Conservation (phyloP, 495 filamentous ascomycete genomes). For the Neurospora tetraspora region DNA sequence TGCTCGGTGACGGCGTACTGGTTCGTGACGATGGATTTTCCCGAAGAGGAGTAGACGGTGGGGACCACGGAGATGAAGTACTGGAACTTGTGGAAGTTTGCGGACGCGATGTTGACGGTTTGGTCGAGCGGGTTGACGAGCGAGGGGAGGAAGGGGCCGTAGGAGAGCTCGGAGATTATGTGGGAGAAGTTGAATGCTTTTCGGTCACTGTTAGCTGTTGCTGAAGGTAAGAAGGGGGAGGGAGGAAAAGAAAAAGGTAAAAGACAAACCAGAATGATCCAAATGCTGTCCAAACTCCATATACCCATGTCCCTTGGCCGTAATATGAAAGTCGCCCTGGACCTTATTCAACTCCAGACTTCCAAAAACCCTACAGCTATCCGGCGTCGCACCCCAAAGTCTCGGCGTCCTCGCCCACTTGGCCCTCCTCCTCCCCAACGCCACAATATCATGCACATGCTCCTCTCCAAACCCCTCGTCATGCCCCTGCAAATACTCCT, state of each 20-base stretch:
- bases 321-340: constrained; percentile 97
- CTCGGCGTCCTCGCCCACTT: constrained; percentile 66
- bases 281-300: constrained; percentile 68
- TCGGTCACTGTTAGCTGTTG: not conserved
- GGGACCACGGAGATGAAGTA: constrained; percentile 97
- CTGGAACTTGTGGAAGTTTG: constrained; percentile 91
- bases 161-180: constrained; percentile 92
- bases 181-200: constrained; percentile 94
- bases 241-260: not conserved
- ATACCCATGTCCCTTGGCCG: constrained; percentile 90
- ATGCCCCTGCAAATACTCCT: constrained; percentile 40
- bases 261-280: constrained; percentile 60
- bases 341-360: constrained; percentile 90
- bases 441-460: constrained; percentile 64
- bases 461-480: constrained; percentile 55
- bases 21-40: constrained; percentile 72
- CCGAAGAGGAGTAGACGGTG: constrained; percentile 74
- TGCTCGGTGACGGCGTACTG: constrained; percentile 96
- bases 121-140: constrained; percentile 91
- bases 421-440: constrained; percentile 42
- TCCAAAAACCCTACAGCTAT: constrained; percentile 80
- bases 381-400: constrained; percentile 42
- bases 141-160: constrained; percentile 87
- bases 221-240: not conserved
- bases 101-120: constrained; percentile 61